Percentiles rank a stretch among this genome's conserved stretches.
Evolutionary conservation across 495 filamentous ascomycete genomes (phyloP).

Genomic region (Ascobolus immersus): DNA sequence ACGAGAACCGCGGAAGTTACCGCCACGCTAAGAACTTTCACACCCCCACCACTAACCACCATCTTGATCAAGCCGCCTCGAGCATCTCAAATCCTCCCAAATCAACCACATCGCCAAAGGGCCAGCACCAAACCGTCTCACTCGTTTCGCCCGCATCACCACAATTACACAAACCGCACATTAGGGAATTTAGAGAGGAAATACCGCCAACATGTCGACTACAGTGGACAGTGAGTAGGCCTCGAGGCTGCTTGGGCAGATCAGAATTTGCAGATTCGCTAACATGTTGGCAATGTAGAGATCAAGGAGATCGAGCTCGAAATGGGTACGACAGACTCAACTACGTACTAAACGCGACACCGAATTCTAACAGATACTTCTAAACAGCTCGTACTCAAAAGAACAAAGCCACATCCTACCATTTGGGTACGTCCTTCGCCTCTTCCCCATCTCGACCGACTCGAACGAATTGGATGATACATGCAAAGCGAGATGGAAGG

Average conservation of each 20-base stretch:
- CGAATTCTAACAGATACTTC: conserved; percentile 10
- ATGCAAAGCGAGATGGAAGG: too few relatives aligned
- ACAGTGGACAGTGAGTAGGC: conserved; percentile 8
- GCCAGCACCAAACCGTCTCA: too few relatives aligned
- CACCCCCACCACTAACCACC: too few relatives aligned
- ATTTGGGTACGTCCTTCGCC: conserved; percentile 24
- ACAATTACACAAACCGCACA: too few relatives aligned
- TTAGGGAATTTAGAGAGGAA: conserved; percentile 4
- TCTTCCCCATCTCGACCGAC: background rate
- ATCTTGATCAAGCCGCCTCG: too few relatives aligned
- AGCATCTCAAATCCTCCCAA: too few relatives aligned
- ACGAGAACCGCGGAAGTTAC: too few relatives aligned
- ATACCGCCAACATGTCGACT: conserved; percentile 13
- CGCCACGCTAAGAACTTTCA: too few relatives aligned
- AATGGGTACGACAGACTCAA: conserved; percentile 28
- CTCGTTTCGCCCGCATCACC: too few relatives aligned
- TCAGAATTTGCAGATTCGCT: conserved; percentile 4
- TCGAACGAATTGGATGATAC: background rate
- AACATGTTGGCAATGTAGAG: conserved; percentile 23
- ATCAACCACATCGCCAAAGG: too few relatives aligned
- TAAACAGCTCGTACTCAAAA: conserved; percentile 66
- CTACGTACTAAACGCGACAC: conserved; percentile 1
- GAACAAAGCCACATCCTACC: conserved; percentile 56
- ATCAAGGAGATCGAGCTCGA: conserved; percentile 97
- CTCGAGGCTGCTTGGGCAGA: background rate